Evolutionary conservation across 176 grass and related monocot species (phyloP).

Genomic region (Triticum urartu): DNA sequence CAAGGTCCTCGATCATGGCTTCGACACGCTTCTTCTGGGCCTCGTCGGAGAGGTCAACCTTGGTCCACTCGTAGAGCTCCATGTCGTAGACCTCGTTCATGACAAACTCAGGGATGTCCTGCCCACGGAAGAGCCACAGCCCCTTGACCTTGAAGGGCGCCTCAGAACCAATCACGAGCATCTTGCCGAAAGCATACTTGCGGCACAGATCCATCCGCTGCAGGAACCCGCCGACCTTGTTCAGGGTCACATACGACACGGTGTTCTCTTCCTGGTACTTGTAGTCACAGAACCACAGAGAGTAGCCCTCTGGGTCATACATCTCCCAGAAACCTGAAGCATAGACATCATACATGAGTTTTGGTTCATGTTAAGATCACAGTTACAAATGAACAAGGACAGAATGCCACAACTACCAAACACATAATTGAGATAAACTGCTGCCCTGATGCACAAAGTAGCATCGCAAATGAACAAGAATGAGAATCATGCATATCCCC

Average conservation of each 20-base stretch:
- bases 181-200: conserved; percentile 97
- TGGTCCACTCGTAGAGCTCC: conserved; percentile 92
- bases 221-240: conserved; percentile 94
- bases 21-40: conserved; percentile 73
- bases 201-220: conserved; percentile 91
- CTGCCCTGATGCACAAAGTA: too few species aligned
- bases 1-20: conserved; percentile 93
- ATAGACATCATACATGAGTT: not conserved
- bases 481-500: too few species aligned
- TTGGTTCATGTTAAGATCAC: not conserved
- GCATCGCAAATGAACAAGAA: too few species aligned
- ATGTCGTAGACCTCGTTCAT: conserved; percentile 94
- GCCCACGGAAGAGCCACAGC: conserved; percentile 92
- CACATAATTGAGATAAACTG: too few species aligned
- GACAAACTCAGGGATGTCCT: conserved; percentile 88
- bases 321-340: conserved; percentile 97
- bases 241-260: conserved; percentile 79
- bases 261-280: conserved; percentile 98
- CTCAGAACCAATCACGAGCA: conserved; percentile 77
- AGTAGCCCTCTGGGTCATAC: conserved; percentile 97
- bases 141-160: conserved; percentile 95
- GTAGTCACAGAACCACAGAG: conserved; percentile 98
- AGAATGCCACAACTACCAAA: too few species aligned
- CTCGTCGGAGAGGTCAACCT: conserved; percentile 75
- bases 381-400: not conserved